phyloP scores from a whole-genome alignment of 108 stramenopile genomes.

The Pseudonitzschia multiseries region DNA sequence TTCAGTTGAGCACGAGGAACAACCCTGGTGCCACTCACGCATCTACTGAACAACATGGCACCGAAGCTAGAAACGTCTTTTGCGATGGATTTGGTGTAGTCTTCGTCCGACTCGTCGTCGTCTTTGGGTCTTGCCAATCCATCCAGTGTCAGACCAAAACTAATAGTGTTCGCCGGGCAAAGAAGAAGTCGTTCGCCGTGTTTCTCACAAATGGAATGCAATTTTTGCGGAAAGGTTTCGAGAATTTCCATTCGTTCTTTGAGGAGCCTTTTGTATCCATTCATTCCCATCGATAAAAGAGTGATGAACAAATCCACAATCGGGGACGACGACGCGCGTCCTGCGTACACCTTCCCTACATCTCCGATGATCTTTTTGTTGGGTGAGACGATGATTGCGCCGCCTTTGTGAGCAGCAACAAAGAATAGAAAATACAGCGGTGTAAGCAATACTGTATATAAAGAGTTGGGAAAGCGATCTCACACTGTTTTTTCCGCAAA shows the following conservation, averaged over 20 bases:
- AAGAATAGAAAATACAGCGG: not conserved
- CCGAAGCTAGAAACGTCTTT: constrained; percentile 85
- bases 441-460: not conserved
- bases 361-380: constrained; percentile 61
- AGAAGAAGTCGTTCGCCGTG: constrained; percentile 86
- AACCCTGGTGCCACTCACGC: constrained; percentile 92
- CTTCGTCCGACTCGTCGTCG: constrained; percentile 36
- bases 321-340: constrained; percentile 92
- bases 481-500: too few relatives aligned
- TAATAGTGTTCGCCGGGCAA: constrained; percentile 92
- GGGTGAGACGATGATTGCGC: constrained; percentile 88
- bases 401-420: constrained; percentile 39
- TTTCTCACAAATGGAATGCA: constrained; percentile 63
- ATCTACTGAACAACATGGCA: constrained; percentile 96
- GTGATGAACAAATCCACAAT: constrained; percentile 97
- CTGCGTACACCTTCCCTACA: constrained; percentile 93
- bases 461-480: not conserved
- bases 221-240: constrained; percentile 44
- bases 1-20: constrained; percentile 61
- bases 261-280: constrained; percentile 74
- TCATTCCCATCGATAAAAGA: constrained; percentile 90
- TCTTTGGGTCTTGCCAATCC: constrained; percentile 41
- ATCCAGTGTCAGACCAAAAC: constrained; percentile 92
- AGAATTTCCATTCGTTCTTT: constrained; percentile 57
- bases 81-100: constrained; percentile 35